Evolutionary conservation across 352 stramenopile genomes (phyloP).

Genomic region (Phytophthora cryptogea): DNA sequence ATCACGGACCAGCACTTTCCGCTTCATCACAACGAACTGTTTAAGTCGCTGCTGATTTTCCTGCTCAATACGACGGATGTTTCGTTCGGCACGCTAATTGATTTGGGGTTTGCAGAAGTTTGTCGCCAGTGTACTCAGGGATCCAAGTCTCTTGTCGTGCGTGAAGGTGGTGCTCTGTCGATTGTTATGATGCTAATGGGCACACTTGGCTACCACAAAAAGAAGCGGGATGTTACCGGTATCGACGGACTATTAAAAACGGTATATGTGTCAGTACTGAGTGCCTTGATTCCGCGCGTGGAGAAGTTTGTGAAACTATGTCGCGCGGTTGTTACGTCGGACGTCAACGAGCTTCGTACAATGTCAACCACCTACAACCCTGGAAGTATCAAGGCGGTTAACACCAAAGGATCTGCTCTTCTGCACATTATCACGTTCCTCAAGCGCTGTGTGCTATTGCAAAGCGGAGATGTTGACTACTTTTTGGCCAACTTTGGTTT

Average conservation of each 20-base stretch:
- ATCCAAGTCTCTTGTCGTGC: constrained; percentile 55
- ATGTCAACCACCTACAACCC: constrained; percentile 51
- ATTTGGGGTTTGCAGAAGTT: constrained; percentile 81
- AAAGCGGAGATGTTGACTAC: constrained; percentile 70
- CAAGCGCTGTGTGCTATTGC: constrained; percentile 82
- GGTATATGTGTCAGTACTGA: constrained; percentile 50
- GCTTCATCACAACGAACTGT: constrained; percentile 76
- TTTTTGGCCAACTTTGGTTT: constrained; percentile 76
- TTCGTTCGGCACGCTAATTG: constrained; percentile 76
- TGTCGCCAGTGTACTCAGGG: constrained; percentile 72
- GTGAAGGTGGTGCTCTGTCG: constrained; percentile 82
- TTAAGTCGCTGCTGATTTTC: constrained; percentile 81
- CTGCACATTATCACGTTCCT: constrained; percentile 83
- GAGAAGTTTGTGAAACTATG: constrained; percentile 82
- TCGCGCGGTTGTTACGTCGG: constrained; percentile 59
- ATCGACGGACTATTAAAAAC: constrained; percentile 67
- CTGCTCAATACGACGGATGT: constrained; percentile 61
- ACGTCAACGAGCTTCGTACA: constrained; percentile 47
- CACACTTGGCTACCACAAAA: constrained; percentile 84
- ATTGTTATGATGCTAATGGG: constrained; percentile 90
- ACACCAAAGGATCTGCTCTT: constrained; percentile 69
- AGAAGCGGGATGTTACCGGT: constrained; percentile 74
- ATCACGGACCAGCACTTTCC: constrained; percentile 86
- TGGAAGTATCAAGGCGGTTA: constrained; percentile 49
- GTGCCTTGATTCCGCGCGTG: constrained; percentile 63